Conservation (phyloP, 768 basidiomycete species). For the Tylopilus subfusipes region DNA sequence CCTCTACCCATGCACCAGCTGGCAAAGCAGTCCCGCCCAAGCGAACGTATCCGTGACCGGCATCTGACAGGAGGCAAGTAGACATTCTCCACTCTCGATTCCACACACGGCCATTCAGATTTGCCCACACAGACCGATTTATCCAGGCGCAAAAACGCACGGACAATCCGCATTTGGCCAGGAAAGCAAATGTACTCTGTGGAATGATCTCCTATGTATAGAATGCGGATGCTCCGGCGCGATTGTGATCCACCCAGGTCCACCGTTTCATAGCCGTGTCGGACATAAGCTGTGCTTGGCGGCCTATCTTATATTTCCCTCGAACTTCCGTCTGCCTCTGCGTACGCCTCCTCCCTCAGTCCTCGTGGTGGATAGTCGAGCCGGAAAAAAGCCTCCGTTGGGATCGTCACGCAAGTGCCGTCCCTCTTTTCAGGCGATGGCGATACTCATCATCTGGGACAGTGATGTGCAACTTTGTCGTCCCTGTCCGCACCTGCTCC, state of each 20-base stretch:
- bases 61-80: neutral
- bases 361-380: neutral
- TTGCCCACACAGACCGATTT: constrained; percentile 1
- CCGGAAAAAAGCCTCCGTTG: too few species aligned
- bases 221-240: constrained; percentile 2
- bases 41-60: neutral
- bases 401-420: neutral
- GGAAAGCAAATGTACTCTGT: constrained; percentile 9
- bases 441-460: neutral
- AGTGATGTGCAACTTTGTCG: constrained; percentile 30
- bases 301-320: neutral
- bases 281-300: constrained; percentile 11
- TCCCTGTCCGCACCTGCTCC: constrained; percentile 31
- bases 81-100: neutral
- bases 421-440: too few species aligned
- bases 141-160: neutral
- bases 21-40: neutral
- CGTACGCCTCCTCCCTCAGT: neutral
- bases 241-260: constrained; percentile 5
- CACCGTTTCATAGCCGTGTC: neutral
- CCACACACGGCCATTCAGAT: neutral
- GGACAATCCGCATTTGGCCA: constrained; percentile 9
- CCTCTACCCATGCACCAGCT: neutral
- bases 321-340: neutral
- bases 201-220: constrained; percentile 5